Base-by-base conservation (phyloP, 371 early-diverging fungal species). In the Apophysomyces elegans region DNA sequence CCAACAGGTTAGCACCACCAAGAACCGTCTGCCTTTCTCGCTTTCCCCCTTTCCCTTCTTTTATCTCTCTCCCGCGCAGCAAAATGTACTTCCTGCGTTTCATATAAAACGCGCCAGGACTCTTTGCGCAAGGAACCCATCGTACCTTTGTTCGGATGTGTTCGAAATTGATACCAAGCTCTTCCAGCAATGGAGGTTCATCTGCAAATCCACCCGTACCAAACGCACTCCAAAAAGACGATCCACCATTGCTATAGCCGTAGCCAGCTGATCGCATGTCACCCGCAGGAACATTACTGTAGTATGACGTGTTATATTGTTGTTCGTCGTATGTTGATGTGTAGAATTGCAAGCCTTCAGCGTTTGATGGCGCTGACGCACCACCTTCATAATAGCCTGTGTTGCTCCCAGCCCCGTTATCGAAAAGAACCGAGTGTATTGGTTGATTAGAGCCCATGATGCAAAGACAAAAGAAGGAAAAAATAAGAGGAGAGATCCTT, bases 161-260 rank as follows among this genome's bases (percentile, higher is more conserved):
- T 45, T 72, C 75, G 69, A 95, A 95, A 76, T 95, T 95, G 69
- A 97, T 88, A 9, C 93, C 97, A 38, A 97, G 87, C 74, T 97
- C 96, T 90, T 95, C 93, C 67, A 95, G 66, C 59, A 96, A 74
- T 12, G 95, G 93, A 32, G 92, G 91, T 70, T 96, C 96, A 63
- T 90, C 93, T 54, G 89, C 87, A 68, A 89, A 87, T 12, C 93
- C 95, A 45, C 95, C 95, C 0, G 95, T 87, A 13, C 93, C 89
- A 69, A 69, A 64, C 58, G 68, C 68, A 39, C 67, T 67, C 67
- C 63, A 68, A 54, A 68, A 67, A 45, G 56, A 41, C 1, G 54
- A 50, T 9, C 54, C 54, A 11, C 54, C 54, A 26, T 50, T 50
- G 21, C 54, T 50, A 21, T 50, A 50, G 54, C 54, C 90, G 62